Evolutionary conservation across 176 grass and related monocot genomes (phyloP).

Genomic region (Oryza longistaminata): DNA sequence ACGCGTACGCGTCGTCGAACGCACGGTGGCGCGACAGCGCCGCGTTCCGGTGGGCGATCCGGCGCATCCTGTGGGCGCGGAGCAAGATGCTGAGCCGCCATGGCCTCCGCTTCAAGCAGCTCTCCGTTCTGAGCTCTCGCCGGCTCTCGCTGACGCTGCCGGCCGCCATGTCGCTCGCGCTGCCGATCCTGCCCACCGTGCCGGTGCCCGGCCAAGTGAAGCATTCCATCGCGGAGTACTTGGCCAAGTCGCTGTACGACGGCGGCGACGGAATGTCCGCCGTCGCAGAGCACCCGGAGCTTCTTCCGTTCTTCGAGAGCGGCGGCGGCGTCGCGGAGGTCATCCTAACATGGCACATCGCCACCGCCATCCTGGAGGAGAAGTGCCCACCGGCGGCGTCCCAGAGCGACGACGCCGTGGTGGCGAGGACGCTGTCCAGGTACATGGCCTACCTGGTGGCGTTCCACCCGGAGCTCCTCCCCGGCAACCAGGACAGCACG

Average conservation of each 20-base stretch:
- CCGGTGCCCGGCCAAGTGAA: too few relatives aligned
- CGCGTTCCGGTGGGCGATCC: neutral
- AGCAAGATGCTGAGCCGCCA: neutral
- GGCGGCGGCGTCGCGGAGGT: neutral
- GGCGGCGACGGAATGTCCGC: too few relatives aligned
- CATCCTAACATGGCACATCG: slow-evolving; percentile 21
- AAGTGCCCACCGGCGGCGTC: too few relatives aligned
- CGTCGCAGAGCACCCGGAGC: too few relatives aligned
- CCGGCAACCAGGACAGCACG: neutral
- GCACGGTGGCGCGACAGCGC: neutral
- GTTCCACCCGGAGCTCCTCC: slow-evolving; percentile 12
- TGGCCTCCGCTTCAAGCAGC: neutral
- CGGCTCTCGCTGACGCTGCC: neutral
- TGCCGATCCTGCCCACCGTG: too few relatives aligned
- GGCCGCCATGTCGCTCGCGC: too few relatives aligned
- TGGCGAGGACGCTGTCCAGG: neutral
- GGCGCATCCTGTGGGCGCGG: neutral
- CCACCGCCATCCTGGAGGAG: slow-evolving; percentile 19
- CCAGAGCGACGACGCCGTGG: accelerated
- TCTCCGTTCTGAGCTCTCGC: neutral
- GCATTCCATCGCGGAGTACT: too few relatives aligned
- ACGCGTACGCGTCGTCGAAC: neutral
- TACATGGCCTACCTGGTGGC: slow-evolving; percentile 21
- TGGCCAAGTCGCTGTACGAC: too few relatives aligned
- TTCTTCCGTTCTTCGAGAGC: too few relatives aligned